These are phyloP conservation scores for Haplosporangium sp. DNA, from an alignment of 371 early-diverging fungal species.

Conservation along the genomic window DNA sequence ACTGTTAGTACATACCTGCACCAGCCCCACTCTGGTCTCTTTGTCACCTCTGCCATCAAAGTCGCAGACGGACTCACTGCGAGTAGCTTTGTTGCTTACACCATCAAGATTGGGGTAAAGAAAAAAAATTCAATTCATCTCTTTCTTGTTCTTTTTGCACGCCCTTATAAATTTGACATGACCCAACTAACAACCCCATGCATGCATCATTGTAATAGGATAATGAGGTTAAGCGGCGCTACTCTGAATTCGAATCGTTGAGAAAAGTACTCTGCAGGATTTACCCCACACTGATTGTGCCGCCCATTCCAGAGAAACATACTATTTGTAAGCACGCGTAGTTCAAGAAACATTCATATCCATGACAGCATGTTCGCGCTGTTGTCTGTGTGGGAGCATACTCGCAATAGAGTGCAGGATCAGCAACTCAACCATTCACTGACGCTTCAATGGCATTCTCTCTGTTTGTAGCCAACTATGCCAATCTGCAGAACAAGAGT, in stretches of 20 bases:
- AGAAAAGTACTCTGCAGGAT: constrained; percentile 75
- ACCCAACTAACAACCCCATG: too few relatives aligned
- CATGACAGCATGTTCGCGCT: not conserved
- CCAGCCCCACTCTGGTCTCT: constrained; percentile 31
- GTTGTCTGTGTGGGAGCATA: not conserved
- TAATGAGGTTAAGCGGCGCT: constrained; percentile 79
- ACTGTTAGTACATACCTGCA: constrained; percentile 29
- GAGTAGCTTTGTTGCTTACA: constrained; percentile 63
- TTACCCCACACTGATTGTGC: constrained; percentile 87
- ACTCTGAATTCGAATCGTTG: constrained; percentile 95
- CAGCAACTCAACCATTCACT: not conserved
- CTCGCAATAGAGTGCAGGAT: too few relatives aligned
- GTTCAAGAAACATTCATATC: too few relatives aligned
- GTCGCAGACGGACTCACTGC: constrained; percentile 53
- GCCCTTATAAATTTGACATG: too few relatives aligned
- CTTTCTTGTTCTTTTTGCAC: not conserved
- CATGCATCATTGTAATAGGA: constrained; percentile 48
- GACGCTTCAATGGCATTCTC: not conserved
- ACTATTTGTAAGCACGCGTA: constrained; percentile 67
- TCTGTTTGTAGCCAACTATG: constrained; percentile 78
- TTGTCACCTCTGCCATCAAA: constrained; percentile 49
- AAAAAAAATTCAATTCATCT: not conserved
- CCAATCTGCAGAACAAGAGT: constrained; percentile 82
- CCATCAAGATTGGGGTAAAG: constrained; percentile 64
- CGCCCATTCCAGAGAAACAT: constrained; percentile 97